phyloP scores from a whole-genome alignment of 1,284 basidiomycete genomes.

The Erythrobasidium hasegawianum region DNA sequence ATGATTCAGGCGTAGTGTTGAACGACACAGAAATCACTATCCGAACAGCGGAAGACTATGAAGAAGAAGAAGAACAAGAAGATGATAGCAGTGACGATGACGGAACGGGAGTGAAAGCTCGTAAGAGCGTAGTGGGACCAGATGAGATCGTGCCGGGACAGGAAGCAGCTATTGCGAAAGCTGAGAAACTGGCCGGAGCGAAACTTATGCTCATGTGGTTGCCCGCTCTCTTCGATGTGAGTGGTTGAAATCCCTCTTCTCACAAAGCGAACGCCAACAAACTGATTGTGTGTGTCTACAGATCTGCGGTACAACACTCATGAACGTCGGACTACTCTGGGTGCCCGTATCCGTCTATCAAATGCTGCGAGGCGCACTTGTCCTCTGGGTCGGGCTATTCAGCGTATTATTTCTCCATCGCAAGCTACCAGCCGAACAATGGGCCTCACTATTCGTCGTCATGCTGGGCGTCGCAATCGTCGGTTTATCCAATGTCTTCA shows the following conservation, averaged over 20 bases:
- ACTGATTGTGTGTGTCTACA: constrained; percentile 44
- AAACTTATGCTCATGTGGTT: constrained; percentile 31
- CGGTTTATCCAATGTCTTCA: constrained; percentile 81
- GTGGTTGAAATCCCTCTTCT: no score
- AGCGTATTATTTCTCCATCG: constrained; percentile 87
- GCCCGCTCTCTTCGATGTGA: constrained; percentile 33
- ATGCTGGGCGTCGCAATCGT: constrained; percentile 87
- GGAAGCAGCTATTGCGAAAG: constrained; percentile 4
- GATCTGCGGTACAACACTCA: constrained; percentile 50
- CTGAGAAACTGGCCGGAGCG: constrained; percentile 16
- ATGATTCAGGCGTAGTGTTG: constrained; percentile 26
- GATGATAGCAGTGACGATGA: constrained; percentile 7
- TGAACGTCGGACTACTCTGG: constrained; percentile 51
- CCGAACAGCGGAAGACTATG: constrained; percentile 9
- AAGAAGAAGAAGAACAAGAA: constrained; percentile 8
- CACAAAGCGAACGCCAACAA: no score
- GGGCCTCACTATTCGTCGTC: constrained; percentile 84
- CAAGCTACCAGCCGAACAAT: constrained; percentile 59
- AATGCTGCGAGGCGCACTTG: constrained; percentile 94
- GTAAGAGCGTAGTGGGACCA: constrained; percentile 27
- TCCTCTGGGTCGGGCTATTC: constrained; percentile 91
- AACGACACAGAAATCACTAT: constrained; percentile 24
- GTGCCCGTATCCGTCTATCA: constrained; percentile 57
- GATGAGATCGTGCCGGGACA: constrained; percentile 26
- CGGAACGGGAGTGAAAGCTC: constrained; percentile 5